Evolutionary conservation across 106 monocot species (phyloP), one percentile per base, ranked within the genome.

Genomic region (Alisma plantagoaquatica): DNA sequence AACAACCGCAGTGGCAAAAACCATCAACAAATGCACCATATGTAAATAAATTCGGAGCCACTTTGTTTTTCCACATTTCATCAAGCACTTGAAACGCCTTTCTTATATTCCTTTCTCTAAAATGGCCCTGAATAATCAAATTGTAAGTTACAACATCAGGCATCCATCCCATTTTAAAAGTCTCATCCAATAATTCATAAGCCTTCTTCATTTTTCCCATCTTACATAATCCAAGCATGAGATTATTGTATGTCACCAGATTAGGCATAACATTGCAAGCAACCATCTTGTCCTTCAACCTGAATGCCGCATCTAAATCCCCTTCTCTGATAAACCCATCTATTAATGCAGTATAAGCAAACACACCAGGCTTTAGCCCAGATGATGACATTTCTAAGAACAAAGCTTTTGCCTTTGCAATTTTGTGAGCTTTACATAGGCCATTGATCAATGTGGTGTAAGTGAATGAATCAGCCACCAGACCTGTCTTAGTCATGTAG

Each of bases 271-370:
- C 31, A 14, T 79, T 76, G 35, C 41, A 48, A 10, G 59, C 68
- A 28, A 56, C 21, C 82, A 92, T 92, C 56, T 74, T 71, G 68
- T 82, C 63, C 59, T 63, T 76, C 22, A 80, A n/a, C 33, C 24
- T 62, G 47, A 87, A 93, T 0, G 77, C 86, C 49, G 56, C 82
- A 25, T 83, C 72, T 0, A 72, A 15, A 25, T 75, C 61, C 0
- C 86, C 77, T 62, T 73, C 74, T 57, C 68, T 73, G 72, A 80
- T 77, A 33, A 80, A 83, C 16, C 92, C 92, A 64, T 93, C 92
- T 33, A 83, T 87, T 52, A 87, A 70, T 29, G 74, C 48, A 20
- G 76, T 46, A 56, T 80, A 93, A 43, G 70, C 66, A 17, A 66
- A 27, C 9, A 71, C 53, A 56, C 60, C 63, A 53, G 76, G 86